Conservation (phyloP, 495 filamentous ascomycete species). For the Annulohypoxylon moriforme region DNA sequence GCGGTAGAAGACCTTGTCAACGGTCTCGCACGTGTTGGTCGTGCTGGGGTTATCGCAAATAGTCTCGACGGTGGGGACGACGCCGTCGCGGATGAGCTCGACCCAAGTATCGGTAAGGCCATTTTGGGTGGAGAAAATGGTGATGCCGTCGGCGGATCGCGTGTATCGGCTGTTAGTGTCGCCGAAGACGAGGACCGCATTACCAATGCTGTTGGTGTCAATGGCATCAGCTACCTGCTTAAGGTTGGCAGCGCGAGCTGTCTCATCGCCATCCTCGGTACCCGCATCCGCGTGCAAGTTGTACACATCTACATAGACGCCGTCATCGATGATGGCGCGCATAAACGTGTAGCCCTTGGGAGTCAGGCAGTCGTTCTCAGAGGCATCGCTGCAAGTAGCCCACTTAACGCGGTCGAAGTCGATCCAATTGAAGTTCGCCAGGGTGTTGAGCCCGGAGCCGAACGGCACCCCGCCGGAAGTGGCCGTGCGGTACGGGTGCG, state of each 20-base stretch:
- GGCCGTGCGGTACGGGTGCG: conserved; percentile 67
- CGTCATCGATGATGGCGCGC: conserved; percentile 57
- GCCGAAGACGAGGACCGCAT: conserved; percentile 69
- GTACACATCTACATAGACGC: conserved; percentile 67
- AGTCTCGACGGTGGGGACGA: conserved; percentile 56
- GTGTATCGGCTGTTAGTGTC: conserved; percentile 71
- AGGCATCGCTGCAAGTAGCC: conserved; percentile 65
- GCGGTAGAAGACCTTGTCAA: conserved; percentile 73
- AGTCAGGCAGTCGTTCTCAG: conserved; percentile 68
- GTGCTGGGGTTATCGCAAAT: conserved; percentile 63
- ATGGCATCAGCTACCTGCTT: conserved; percentile 68
- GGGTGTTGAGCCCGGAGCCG: conserved; percentile 70
- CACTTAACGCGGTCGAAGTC: conserved; percentile 68
- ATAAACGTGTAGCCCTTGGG: conserved; percentile 75
- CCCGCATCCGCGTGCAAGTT: conserved; percentile 74
- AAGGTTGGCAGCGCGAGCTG: conserved; percentile 65
- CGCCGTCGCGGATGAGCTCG: conserved; percentile 57
- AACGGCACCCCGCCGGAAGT: conserved; percentile 70
- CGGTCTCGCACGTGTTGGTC: conserved; percentile 65
- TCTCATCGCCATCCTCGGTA: conserved; percentile 59
- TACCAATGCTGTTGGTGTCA: conserved; percentile 61
- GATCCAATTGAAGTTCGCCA: conserved; percentile 66
- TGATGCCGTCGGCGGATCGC: conserved; percentile 60
- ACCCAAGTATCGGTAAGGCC: conserved; percentile 66
- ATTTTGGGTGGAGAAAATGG: conserved; percentile 57